Percentiles rank a stretch among this genome's conserved stretches.
phyloP scores from a whole-genome alignment of 345 rosid species.

The Cardamine resedifolia region DNA sequence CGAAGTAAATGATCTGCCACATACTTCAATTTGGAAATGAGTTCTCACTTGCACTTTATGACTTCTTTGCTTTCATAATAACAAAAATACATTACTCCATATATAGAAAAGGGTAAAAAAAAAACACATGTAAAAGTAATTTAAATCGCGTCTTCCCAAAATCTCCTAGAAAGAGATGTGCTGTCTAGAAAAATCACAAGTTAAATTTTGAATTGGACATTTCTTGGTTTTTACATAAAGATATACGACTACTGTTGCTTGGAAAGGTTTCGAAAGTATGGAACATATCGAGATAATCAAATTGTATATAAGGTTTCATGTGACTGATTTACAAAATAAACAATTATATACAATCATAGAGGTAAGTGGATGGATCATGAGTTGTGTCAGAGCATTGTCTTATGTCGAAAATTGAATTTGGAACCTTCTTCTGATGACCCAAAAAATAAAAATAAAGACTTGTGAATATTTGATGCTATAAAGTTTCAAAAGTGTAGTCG shows the following conservation, averaged over 20 bases:
- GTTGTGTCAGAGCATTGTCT: slow-evolving; percentile 38
- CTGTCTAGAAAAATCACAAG: slow-evolving; percentile 4
- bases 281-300: slow-evolving; percentile 22
- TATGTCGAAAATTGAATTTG: slow-evolving; percentile 29
- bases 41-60: slow-evolving; percentile 22
- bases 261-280: slow-evolving; percentile 20
- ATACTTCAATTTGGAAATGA: slow-evolving; percentile 8
- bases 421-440: slow-evolving; percentile 37
- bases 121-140: not conserved
- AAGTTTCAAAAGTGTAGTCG: not conserved
- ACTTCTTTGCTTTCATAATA: slow-evolving; percentile 11
- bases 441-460: slow-evolving; percentile 1
- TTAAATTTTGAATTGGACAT: slow-evolving; percentile 12
- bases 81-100: not conserved
- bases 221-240: slow-evolving; percentile 29
- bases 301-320: slow-evolving; percentile 11
- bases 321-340: slow-evolving; percentile 5
- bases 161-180: slow-evolving; percentile 18
- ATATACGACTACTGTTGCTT: slow-evolving; percentile 18
- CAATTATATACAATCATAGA: slow-evolving; percentile 17
- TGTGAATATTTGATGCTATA: not conserved
- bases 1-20: slow-evolving; percentile 16
- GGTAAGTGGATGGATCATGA: slow-evolving; percentile 30
- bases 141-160: slow-evolving; percentile 25
- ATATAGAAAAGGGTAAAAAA: not conserved